These are phyloP conservation scores for Uronychia setigera DNA, from an alignment of 73 alveolate species.

Conservation along the genomic window DNA sequence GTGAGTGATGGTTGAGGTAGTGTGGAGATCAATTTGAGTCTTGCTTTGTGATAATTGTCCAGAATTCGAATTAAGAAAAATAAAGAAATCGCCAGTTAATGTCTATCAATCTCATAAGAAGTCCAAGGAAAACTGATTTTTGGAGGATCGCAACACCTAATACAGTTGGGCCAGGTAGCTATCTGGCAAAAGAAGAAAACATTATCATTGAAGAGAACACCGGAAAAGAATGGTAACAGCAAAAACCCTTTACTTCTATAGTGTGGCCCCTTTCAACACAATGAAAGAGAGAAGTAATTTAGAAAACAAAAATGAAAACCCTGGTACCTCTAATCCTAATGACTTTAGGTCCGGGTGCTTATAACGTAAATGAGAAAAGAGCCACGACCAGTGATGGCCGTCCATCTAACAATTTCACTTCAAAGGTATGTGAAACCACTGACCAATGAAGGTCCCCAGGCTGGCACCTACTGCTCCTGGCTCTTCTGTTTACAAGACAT, in stretches of 20 bases:
- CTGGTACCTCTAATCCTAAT: conserved; percentile 8
- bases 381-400: conserved; percentile 5
- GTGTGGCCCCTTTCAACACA: conserved; percentile 49
- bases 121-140: conserved; percentile 56
- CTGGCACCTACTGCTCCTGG: conserved; percentile 76
- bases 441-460: conserved; percentile 42
- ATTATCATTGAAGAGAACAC: too few relatives aligned
- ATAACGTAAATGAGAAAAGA: background rate
- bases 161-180: conserved; percentile 53
- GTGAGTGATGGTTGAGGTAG: too few relatives aligned
- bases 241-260: too few relatives aligned
- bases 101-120: conserved; percentile 52
- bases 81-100: too few relatives aligned
- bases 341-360: conserved; percentile 37
- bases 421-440: conserved; percentile 27
- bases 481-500: conserved; percentile 41
- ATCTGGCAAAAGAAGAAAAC: conserved; percentile 13
- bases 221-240: too few relatives aligned
- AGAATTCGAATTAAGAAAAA: too few relatives aligned
- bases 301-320: conserved; percentile 31
- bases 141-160: conserved; percentile 46
- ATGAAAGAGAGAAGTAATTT: conserved; percentile 47
- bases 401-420: conserved; percentile 30
- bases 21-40: too few relatives aligned
- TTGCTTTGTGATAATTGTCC: too few relatives aligned